Evolutionary conservation across 2,329 filamentous ascomycete genomes (phyloP).

Genomic region (Leptographium wingfieldii): DNA sequence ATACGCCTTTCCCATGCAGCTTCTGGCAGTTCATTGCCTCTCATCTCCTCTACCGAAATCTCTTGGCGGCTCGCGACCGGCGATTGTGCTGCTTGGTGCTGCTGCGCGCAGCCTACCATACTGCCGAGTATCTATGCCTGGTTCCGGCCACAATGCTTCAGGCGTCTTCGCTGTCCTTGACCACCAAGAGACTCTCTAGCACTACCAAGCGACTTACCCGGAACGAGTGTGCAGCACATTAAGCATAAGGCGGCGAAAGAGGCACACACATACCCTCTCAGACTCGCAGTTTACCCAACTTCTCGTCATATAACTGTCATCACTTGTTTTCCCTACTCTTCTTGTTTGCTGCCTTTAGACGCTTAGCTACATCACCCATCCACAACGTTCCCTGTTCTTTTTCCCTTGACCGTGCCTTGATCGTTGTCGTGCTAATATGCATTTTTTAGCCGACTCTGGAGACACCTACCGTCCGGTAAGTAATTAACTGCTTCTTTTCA

Average conservation of each 20-base stretch:
- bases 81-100: neutral
- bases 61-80: neutral
- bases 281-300: neutral
- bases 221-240: neutral
- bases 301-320: neutral
- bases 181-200: neutral
- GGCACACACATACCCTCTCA: neutral
- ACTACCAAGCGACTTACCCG: neutral
- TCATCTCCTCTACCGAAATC: neutral
- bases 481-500: constrained; percentile 10
- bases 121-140: neutral
- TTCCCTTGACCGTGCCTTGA: constrained; percentile 10
- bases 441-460: constrained; percentile 41
- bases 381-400: neutral
- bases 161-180: neutral
- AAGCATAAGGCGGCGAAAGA: neutral
- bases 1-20: neutral
- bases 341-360: neutral
- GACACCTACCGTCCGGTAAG: constrained; percentile 50
- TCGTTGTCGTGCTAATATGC: constrained; percentile 9
- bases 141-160: neutral
- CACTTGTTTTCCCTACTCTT: neutral
- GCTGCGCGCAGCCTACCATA: neutral
- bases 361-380: neutral
- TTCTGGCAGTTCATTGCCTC: neutral